Percentiles rank a stretch among this genome's conserved stretches.
These are phyloP conservation scores for Pistacia vera DNA, from an alignment of 345 rosid species.

Conservation along the genomic window DNA sequence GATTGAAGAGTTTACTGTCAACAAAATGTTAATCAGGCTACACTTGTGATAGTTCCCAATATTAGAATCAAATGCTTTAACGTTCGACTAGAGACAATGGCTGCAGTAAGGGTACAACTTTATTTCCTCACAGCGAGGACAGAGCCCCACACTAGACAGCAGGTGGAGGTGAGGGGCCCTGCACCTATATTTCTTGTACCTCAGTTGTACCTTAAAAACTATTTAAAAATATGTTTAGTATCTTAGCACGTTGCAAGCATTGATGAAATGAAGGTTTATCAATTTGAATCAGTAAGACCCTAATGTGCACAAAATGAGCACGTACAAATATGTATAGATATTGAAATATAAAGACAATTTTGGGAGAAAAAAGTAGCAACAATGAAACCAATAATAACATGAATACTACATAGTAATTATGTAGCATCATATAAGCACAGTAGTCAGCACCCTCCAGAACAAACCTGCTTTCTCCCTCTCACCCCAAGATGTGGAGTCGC, in stretches of 20 bases:
- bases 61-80: not conserved
- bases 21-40: not conserved
- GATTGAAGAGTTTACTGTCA: not conserved
- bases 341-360: not conserved
- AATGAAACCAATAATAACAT: not conserved
- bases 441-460: constrained; percentile 29
- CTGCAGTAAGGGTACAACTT: too few relatives aligned
- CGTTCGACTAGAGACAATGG: not conserved
- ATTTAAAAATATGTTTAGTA: not conserved
- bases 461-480: constrained; percentile 95
- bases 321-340: not conserved
- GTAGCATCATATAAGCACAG: constrained; percentile 5
- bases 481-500: constrained; percentile 99
- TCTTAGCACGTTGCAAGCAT: constrained; percentile 1
- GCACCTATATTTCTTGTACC: not conserved
- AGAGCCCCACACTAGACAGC: not conserved
- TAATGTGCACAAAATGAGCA: constrained; percentile 7
- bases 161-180: not conserved
- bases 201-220: not conserved
- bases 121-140: not conserved
- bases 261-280: not conserved
- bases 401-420: not conserved
- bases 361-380: not conserved
- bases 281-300: not conserved
- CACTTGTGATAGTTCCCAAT: not conserved